phyloP scores from a whole-genome alignment of 352 stramenopile genomes.

The Phytophthora tubulina region DNA sequence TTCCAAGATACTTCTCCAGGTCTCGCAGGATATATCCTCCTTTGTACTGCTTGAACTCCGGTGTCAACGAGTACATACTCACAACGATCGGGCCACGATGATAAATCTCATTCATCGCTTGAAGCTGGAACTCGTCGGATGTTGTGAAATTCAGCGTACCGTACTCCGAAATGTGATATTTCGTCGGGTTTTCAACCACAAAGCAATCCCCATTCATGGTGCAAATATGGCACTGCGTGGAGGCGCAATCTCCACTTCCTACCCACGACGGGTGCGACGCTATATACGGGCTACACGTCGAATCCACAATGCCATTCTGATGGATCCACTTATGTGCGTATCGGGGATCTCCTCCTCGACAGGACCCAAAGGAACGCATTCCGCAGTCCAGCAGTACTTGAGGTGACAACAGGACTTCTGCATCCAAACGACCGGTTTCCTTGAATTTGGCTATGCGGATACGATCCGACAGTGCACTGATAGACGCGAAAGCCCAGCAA shows the following conservation, averaged over 20 bases:
- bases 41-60: constrained; percentile 85
- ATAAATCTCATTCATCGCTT: constrained; percentile 96
- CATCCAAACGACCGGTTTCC: constrained; percentile 56
- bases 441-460: constrained; percentile 72
- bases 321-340: constrained; percentile 85
- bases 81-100: constrained; percentile 94
- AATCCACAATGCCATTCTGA: constrained; percentile 79
- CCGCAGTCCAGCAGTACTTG: constrained; percentile 76
- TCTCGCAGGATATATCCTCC: constrained; percentile 90
- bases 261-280: constrained; percentile 82
- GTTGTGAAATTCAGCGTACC: constrained; percentile 79
- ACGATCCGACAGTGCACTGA: constrained; percentile 71
- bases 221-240: constrained; percentile 69
- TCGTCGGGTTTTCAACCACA: constrained; percentile 62
- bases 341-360: constrained; percentile 67
- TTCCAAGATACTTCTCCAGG: constrained; percentile 67
- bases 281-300: constrained; percentile 79
- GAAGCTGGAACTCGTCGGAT: constrained; percentile 64
- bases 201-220: constrained; percentile 60
- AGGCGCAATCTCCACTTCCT: constrained; percentile 50
- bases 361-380: constrained; percentile 82
- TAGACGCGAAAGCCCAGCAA: constrained; percentile 75
- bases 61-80: constrained; percentile 86
- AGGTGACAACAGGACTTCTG: constrained; percentile 68
- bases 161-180: constrained; percentile 73